Evolutionary conservation across 208 protist genomes (phyloP).

Genomic region (Trypanosoma rangeli): DNA sequence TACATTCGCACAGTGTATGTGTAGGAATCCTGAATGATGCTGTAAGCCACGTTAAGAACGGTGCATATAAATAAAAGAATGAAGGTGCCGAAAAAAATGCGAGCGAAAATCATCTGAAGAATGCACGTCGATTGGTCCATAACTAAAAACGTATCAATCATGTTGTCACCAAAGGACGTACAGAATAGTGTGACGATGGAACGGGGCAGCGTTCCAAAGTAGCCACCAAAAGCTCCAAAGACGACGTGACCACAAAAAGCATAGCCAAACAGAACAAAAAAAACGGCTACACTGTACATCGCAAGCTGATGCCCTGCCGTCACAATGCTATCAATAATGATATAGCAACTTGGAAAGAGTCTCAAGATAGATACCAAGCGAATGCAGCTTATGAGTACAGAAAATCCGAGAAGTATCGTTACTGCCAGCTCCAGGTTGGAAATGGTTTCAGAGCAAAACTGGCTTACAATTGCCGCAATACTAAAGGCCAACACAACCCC

Average conservation of each 20-base stretch:
- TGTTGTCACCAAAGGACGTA: conserved; percentile 55
- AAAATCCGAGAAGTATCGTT: conserved; percentile 55
- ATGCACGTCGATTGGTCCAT: conserved; percentile 47
- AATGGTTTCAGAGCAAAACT: conserved; percentile 28
- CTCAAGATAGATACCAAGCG: conserved; percentile 45
- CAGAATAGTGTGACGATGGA: conserved; percentile 54
- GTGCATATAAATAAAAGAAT: conserved; percentile 61
- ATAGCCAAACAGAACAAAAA: conserved; percentile 49
- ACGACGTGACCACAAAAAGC: conserved; percentile 50
- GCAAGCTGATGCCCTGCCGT: conserved; percentile 40
- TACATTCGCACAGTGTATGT: conserved; percentile 30
- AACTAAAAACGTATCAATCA: conserved; percentile 53
- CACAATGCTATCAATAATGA: conserved; percentile 46
- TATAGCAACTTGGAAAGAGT: conserved; percentile 45
- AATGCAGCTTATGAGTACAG: conserved; percentile 38
- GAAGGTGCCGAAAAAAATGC: conserved; percentile 54
- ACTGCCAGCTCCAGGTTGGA: conserved; percentile 35
- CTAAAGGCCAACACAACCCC: conserved; percentile 36
- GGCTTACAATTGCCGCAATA: conserved; percentile 29
- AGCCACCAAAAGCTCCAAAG: conserved; percentile 40
- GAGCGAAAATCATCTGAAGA: conserved; percentile 41
- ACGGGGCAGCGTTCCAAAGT: conserved; percentile 36
- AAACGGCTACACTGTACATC: conserved; percentile 42
- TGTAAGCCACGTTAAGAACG: conserved; percentile 60
- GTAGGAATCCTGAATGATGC: conserved; percentile 69